Evolutionary conservation across 2,329 filamentous ascomycete species (phyloP), one percentile per base, ranked within the genome.

Genomic region (Orbilia javanica): DNA sequence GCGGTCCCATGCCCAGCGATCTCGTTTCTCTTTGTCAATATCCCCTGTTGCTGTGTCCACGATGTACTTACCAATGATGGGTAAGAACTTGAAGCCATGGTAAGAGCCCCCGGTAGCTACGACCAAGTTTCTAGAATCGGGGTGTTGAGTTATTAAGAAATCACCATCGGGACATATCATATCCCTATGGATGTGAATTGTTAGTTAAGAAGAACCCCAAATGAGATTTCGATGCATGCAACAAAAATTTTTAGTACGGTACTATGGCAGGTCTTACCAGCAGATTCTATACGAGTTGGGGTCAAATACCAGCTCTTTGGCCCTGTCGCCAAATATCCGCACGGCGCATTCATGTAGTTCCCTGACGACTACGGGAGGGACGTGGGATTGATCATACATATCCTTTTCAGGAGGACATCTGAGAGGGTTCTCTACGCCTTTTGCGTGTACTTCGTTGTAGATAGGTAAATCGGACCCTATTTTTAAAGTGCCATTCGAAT

Each of bases 21-120:
- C 83, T 27, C 81, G 81, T 72, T 84, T 84, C 42, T 85, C 83
- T 6, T 82, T 79, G n/a, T 83, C 82, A 34, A 87, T 83, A 67
- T 81, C 82, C 68, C 84, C 85, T 64, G 85, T 82, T 81, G 87
- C 82, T 84, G 87, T 85, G 79, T 88, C 85, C 31, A 85, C 84
- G 71, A 89, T 85, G 82, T 91, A 91, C 73, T 88, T 87, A 2
- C 89, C 89, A 79, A 90, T 87, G 25, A 87, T 87, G 0, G 89
- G 89, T 27, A 91, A 84, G 81, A 92, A 90, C 82, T 91, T 91
- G 86, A 88, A 90, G 31, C 87, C 87, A 81, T 91, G 89, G 79
- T 90, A 90, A 11, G 88, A 90, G 0, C 90, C 89, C 11, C 88
- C 89, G 0, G 87, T 88, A 0, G 89, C 89, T 25, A 92, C 82